Conservation (phyloP, 129 eudicot species). For the Chrysanthemum seticuspe region DNA sequence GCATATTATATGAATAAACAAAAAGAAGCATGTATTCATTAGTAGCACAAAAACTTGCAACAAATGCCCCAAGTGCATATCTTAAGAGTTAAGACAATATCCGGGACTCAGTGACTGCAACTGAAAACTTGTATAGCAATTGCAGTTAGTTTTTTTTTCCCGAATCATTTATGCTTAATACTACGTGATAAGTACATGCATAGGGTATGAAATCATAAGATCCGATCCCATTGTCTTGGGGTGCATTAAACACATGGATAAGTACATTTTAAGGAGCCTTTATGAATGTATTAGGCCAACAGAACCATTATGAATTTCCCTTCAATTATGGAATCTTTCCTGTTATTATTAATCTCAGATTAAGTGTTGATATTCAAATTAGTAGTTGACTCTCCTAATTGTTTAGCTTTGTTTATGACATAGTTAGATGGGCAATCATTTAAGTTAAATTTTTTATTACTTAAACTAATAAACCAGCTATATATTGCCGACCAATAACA, state of each 20-base stretch:
- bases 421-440: constrained; percentile 24
- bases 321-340: constrained; percentile 31
- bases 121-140: background rate
- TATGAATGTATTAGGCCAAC: constrained; percentile 23
- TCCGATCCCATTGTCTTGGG: background rate
- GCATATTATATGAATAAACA: constrained; percentile 10
- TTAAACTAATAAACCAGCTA: constrained; percentile 19
- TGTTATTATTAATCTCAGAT: constrained; percentile 16
- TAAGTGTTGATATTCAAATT: constrained; percentile 20
- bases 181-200: background rate
- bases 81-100: constrained; percentile 3
- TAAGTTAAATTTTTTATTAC: constrained; percentile 13
- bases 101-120: background rate
- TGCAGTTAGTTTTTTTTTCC: background rate
- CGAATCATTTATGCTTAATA: too few species aligned
- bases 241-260: constrained; percentile 8
- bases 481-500: constrained; percentile 42
- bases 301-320: constrained; percentile 3
- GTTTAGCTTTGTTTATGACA: constrained; percentile 23
- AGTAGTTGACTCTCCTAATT: constrained; percentile 37
- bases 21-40: constrained; percentile 15
- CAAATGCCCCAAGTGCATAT: background rate
- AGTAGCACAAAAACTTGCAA: background rate
- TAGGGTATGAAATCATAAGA: background rate
- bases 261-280: constrained; percentile 7